Evolutionary conservation across 2,329 filamentous ascomycete species (phyloP).

Genomic region (Ophioceras dolichostomum): DNA sequence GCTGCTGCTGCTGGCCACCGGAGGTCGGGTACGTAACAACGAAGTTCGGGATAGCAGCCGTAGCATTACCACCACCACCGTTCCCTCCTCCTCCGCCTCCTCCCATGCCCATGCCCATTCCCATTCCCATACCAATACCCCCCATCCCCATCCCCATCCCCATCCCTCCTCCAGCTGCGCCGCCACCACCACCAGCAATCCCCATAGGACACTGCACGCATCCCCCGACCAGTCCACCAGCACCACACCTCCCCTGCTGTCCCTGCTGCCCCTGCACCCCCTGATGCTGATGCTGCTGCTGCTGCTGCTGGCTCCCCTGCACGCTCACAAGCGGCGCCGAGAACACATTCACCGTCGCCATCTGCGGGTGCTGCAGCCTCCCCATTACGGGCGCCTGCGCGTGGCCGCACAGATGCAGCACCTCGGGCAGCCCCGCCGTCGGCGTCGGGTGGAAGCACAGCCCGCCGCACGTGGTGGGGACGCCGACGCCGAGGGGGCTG

Average conservation of each 20-base stretch:
- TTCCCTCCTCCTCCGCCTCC: background rate
- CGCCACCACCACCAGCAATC: background rate
- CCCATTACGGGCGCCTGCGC: background rate
- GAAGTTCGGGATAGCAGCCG: background rate
- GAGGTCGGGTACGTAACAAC: no score
- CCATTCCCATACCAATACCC: background rate
- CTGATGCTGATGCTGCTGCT: background rate
- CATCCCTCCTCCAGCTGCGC: background rate
- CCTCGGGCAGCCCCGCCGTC: background rate
- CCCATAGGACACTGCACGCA: background rate
- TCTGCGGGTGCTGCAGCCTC: background rate
- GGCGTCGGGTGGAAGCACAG: background rate
- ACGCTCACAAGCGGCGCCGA: conserved; percentile 1
- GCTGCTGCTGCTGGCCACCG: background rate
- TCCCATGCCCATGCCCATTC: background rate
- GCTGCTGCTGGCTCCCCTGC: background rate
- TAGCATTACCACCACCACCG: background rate
- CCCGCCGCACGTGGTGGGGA: conserved; percentile 2
- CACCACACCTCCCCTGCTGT: background rate
- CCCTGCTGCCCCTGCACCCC: background rate
- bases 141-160: background rate
- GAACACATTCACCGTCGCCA: background rate
- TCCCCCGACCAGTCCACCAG: background rate
- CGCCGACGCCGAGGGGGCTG: no score
- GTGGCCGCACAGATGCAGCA: conserved; percentile 1